Conservation (phyloP, 352 stramenopile genomes). For the Halophytophthora batemanensis region DNA sequence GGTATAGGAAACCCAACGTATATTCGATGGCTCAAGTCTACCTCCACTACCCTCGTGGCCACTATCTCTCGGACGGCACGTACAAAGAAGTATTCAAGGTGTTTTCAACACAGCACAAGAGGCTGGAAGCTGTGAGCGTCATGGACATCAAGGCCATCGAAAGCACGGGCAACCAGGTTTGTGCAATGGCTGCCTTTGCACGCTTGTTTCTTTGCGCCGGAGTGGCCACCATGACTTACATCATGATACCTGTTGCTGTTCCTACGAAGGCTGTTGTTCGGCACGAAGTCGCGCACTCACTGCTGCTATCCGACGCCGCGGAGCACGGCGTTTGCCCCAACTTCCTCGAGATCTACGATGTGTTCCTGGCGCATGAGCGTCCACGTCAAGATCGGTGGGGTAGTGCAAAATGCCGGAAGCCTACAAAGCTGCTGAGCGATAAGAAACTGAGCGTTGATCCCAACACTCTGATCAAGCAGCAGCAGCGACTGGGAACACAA, state of each 20-base stretch:
- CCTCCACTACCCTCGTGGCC: conserved; percentile 47
- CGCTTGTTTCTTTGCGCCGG: neutral
- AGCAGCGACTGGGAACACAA: conserved; percentile 1
- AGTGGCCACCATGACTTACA: neutral
- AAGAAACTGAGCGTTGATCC: conserved; percentile 18
- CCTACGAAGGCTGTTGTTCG: conserved; percentile 70
- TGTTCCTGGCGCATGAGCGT: conserved; percentile 86
- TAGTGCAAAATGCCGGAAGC: conserved; percentile 54
- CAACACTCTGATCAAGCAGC: neutral
- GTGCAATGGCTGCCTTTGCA: neutral
- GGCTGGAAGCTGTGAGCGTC: conserved; percentile 78
- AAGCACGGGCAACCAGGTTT: conserved; percentile 83
- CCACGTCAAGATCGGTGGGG: conserved; percentile 57
- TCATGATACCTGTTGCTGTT: neutral
- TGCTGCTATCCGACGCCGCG: conserved; percentile 89
- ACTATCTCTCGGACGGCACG: conserved; percentile 78
- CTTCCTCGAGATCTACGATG: conserved; percentile 91
- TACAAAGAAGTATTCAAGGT: conserved; percentile 91
- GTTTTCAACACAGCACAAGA: conserved; percentile 48
- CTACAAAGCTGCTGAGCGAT: conserved; percentile 51
- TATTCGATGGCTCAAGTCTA: conserved; percentile 49
- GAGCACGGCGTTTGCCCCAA: conserved; percentile 90
- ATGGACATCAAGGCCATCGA: conserved; percentile 93
- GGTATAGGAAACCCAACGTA: conserved; percentile 37
- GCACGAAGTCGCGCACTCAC: conserved; percentile 93